phyloP scores from a whole-genome alignment of 345 rosid species.

The Carallia pectinifolia region DNA sequence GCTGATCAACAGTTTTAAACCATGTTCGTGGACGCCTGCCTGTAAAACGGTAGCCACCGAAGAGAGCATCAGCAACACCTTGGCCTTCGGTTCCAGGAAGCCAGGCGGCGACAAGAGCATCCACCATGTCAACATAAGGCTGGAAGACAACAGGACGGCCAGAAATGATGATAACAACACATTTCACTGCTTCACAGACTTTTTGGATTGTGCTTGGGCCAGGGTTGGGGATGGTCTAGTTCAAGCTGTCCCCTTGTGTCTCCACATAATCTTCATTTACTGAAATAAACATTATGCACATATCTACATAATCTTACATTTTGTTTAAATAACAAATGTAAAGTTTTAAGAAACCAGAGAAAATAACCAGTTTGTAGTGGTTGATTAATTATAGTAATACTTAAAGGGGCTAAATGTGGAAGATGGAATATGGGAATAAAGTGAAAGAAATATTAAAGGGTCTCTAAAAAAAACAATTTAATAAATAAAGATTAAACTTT shows the following conservation, averaged over 20 bases:
- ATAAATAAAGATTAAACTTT: no score
- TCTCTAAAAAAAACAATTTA: no score
- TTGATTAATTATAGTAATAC: no score
- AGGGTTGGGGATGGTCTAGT: conserved; percentile 45
- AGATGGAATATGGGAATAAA: no score
- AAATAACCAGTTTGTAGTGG: no score
- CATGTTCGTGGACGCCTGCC: conserved; percentile 2
- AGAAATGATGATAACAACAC: conserved; percentile 57
- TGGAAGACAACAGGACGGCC: conserved; percentile 68
- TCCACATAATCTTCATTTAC: conserved; percentile 43
- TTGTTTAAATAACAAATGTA: no score
- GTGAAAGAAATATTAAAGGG: no score
- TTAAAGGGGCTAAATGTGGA: no score
- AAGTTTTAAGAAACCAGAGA: no score
- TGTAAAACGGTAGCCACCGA: background rate
- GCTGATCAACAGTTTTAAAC: conserved; percentile 20
- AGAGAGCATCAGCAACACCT: background rate
- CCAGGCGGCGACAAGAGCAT: conserved; percentile 73
- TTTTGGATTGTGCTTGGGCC: conserved; percentile 46
- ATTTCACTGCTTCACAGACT: conserved; percentile 50
- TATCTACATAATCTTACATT: no score
- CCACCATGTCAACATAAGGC: conserved; percentile 44
- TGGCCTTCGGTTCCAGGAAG: conserved; percentile 74
- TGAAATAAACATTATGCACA: no score
- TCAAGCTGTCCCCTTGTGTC: conserved; percentile 54